Evolutionary conservation across 441 rosid species (phyloP).

Genomic region (Mallotus repandus): DNA sequence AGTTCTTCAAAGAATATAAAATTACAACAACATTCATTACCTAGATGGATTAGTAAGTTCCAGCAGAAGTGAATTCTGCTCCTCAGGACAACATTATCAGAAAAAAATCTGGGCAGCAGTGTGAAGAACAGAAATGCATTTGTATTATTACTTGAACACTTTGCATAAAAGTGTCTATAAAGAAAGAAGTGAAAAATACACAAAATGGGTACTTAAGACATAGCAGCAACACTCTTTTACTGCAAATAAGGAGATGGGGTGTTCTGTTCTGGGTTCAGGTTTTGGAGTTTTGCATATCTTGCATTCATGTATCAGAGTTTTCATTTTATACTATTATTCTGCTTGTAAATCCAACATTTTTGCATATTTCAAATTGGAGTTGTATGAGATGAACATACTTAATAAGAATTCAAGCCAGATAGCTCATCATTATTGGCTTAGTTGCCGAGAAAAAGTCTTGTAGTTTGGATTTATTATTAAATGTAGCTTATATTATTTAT

Average conservation of each 20-base stretch:
- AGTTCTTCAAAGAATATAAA: constrained; percentile 27
- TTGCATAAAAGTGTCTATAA: not conserved
- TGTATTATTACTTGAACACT: not conserved
- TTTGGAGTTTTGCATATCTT: not conserved
- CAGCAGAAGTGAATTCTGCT: not conserved
- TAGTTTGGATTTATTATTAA: no score
- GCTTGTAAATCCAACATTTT: not conserved
- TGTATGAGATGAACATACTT: not conserved
- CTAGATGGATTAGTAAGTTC: not conserved
- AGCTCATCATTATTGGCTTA: not conserved
- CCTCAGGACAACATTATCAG: constrained; percentile 9
- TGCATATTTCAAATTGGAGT: not conserved
- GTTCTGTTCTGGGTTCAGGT: no score
- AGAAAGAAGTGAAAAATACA: constrained; percentile 8
- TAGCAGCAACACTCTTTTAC: no score
- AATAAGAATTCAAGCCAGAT: not conserved
- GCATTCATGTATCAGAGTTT: not conserved
- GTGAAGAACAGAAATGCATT: constrained; percentile 11
- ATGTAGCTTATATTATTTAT: not conserved
- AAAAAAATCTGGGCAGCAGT: not conserved
- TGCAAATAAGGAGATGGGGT: no score
- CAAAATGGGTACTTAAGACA: not conserved
- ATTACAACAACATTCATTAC: constrained; percentile 24
- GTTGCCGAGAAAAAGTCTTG: no score
- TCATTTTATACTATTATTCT: not conserved